Percentiles rank a stretch among this genome's conserved stretches.
Evolutionary conservation across 1,284 basidiomycete species (phyloP).

Genomic region (Cutaneotrichosporon sp.): DNA sequence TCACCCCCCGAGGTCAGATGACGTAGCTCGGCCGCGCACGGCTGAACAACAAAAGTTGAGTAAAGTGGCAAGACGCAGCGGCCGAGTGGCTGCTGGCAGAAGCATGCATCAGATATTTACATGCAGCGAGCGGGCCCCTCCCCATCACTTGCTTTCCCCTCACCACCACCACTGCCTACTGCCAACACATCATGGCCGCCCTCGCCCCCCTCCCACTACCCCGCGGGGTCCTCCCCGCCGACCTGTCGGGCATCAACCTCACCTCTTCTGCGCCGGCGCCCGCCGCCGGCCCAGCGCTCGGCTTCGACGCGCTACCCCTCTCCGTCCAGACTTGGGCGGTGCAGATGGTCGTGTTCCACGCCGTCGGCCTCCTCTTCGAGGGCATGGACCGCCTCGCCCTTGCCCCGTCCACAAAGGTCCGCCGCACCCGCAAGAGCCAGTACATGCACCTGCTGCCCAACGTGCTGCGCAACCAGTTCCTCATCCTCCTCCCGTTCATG

Average conservation of each 20-base stretch:
- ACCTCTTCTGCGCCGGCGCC: not conserved
- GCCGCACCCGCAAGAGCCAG: not conserved
- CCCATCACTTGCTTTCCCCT: too few species aligned
- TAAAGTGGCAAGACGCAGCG: too few species aligned
- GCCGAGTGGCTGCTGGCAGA: too few species aligned
- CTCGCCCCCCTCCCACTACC: too few species aligned
- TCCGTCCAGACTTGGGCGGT: not conserved
- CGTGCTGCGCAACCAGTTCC: not conserved
- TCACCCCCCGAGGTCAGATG: not conserved
- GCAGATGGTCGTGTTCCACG: slow-evolving; percentile 5
- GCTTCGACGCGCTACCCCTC: not conserved
- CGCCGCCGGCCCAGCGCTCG: not conserved
- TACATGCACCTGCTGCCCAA: not conserved
- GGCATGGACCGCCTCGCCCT: not conserved
- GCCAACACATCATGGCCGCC: too few species aligned
- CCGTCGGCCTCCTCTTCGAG: not conserved
- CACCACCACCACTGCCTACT: too few species aligned
- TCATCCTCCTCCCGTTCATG: slow-evolving; percentile 3
- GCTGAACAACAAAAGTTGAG: not conserved
- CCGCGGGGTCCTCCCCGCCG: too few species aligned
- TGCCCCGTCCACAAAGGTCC: not conserved
- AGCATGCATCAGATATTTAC: too few species aligned
- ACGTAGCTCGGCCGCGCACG: too few species aligned
- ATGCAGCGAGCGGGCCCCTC: too few species aligned
- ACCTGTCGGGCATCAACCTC: not conserved